Conservation (phyloP, 352 stramenopile genomes). For the Phytophthora litchii region DNA sequence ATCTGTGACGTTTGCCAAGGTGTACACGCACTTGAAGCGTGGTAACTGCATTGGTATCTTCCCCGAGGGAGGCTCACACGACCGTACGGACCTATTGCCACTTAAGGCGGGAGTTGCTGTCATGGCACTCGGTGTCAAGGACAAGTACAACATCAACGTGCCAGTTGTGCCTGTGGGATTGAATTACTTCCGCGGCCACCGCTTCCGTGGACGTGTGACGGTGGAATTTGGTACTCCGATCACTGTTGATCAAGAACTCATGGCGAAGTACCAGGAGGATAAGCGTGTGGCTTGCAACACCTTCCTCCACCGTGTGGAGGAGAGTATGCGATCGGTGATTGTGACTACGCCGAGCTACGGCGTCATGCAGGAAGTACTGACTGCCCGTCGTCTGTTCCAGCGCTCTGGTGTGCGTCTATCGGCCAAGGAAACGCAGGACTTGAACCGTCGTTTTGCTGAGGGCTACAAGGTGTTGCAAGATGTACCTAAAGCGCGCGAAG, state of each 20-base stretch:
- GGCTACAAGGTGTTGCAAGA: constrained; percentile 87
- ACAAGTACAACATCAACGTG: constrained; percentile 96
- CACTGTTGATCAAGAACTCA: constrained; percentile 78
- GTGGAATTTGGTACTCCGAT: constrained; percentile 97
- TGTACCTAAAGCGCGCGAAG: constrained; percentile 60
- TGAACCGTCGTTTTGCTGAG: constrained; percentile 92
- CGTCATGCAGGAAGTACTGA: constrained; percentile 95
- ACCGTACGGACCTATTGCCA: constrained; percentile 96
- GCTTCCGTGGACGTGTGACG: constrained; percentile 95
- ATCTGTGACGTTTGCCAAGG: constrained; percentile 90
- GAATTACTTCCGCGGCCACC: constrained; percentile 98
- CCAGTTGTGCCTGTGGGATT: constrained; percentile 97
- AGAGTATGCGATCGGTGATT: constrained; percentile 93
- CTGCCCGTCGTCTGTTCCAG: constrained; percentile 94
- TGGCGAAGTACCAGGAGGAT: constrained; percentile 89
- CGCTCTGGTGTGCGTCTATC: constrained; percentile 83
- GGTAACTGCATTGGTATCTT: constrained; percentile 97
- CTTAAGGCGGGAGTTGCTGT: constrained; percentile 98
- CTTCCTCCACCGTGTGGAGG: constrained; percentile 83
- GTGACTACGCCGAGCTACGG: constrained; percentile 98
- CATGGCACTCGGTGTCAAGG: constrained; percentile 96
- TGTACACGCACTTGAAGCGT: constrained; percentile 90
- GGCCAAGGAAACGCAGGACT: constrained; percentile 91
- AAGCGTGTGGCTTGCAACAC: constrained; percentile 84
- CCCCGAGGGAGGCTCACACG: constrained; percentile 97